Percentiles rank a stretch among this genome's conserved stretches.
These are phyloP conservation scores for Aegilops speltoides DNA, from an alignment of 176 grass and related monocot species.

Conservation along the genomic window DNA sequence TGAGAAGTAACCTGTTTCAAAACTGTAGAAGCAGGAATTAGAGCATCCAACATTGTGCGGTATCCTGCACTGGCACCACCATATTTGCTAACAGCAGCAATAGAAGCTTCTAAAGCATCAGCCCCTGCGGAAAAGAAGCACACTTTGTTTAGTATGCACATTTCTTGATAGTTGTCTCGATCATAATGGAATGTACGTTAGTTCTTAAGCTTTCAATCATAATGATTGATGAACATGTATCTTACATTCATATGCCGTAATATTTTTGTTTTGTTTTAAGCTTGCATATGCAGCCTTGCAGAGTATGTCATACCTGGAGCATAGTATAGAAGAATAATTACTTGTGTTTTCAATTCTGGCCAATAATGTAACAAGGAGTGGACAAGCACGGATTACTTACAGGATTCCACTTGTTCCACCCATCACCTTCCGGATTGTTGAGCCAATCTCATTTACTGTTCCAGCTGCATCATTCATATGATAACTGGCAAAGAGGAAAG, in stretches of 20 bases:
- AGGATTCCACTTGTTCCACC: slow-evolving; percentile 99
- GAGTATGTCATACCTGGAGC: slow-evolving; percentile 87
- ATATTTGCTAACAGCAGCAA: slow-evolving; percentile 94
- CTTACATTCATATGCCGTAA: slow-evolving; percentile 83
- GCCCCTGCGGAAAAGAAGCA: slow-evolving; percentile 56
- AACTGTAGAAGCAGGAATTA: slow-evolving; percentile 81
- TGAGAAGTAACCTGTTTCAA: slow-evolving; percentile 60
- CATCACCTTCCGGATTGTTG: slow-evolving; percentile 84
- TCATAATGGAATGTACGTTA: slow-evolving; percentile 26
- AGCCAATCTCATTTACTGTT: slow-evolving; percentile 90
- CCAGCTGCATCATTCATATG: slow-evolving; percentile 96
- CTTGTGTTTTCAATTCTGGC: slow-evolving; percentile 4
- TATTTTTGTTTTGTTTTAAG: slow-evolving; percentile 65
- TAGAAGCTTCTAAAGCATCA: slow-evolving; percentile 76
- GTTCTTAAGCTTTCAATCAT: slow-evolving; percentile 55
- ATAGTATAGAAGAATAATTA: slow-evolving; percentile 32
- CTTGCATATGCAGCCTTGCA: slow-evolving; percentile 97
- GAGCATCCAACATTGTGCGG: slow-evolving; percentile 97
- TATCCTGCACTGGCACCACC: slow-evolving; percentile 86
- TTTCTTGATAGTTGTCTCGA: slow-evolving; percentile 6
- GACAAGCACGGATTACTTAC: slow-evolving; percentile 41
- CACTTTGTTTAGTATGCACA: slow-evolving; percentile 3
- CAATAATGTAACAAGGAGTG: slow-evolving; percentile 4
- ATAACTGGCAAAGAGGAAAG: slow-evolving; percentile 66
- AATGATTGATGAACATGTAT: slow-evolving; percentile 5